phyloP scores from a whole-genome alignment of 2,329 filamentous ascomycete species.

The Cladosporium oxysporum region DNA sequence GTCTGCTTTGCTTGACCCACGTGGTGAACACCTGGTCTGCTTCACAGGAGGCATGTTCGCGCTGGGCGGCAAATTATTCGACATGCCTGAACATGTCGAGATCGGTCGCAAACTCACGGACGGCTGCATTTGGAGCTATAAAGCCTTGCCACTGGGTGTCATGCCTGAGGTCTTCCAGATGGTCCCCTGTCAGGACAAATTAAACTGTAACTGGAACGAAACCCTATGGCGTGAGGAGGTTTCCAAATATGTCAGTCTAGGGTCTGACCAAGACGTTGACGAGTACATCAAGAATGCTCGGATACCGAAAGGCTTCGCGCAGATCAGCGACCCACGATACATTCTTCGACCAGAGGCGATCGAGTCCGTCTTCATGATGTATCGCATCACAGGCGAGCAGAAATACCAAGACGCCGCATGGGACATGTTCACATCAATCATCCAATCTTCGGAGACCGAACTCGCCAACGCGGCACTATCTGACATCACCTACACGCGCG shows the following conservation, averaged over 20 bases:
- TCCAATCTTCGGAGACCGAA: constrained; percentile 44
- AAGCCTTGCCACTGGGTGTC: constrained; percentile 56
- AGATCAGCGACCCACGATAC: constrained; percentile 48
- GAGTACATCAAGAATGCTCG: constrained; percentile 42
- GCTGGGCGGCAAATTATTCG: constrained; percentile 59
- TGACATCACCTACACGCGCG: constrained; percentile 44
- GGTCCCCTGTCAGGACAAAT: constrained; percentile 48
- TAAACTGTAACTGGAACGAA: constrained; percentile 56
- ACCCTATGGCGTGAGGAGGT: constrained; percentile 50
- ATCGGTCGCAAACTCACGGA: constrained; percentile 60
- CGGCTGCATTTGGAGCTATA: constrained; percentile 65
- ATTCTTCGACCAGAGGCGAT: constrained; percentile 59
- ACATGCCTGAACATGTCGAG: constrained; percentile 54
- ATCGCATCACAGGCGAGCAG: constrained; percentile 59
- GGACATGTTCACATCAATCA: constrained; percentile 53
- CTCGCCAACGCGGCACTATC: constrained; percentile 49
- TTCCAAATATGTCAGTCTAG: constrained; percentile 24
- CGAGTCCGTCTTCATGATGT: constrained; percentile 63
- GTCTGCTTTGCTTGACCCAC: constrained; percentile 45
- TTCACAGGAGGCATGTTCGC: constrained; percentile 65
- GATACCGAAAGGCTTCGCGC: constrained; percentile 47
- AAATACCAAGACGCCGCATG: constrained; percentile 49
- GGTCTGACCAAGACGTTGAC: constrained; percentile 31
- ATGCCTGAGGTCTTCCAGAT: constrained; percentile 63
- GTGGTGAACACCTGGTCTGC: constrained; percentile 61